These are phyloP conservation scores for Botrytis byssoidea DNA, from an alignment of 2,329 filamentous ascomycete species.

Conservation along the genomic window DNA sequence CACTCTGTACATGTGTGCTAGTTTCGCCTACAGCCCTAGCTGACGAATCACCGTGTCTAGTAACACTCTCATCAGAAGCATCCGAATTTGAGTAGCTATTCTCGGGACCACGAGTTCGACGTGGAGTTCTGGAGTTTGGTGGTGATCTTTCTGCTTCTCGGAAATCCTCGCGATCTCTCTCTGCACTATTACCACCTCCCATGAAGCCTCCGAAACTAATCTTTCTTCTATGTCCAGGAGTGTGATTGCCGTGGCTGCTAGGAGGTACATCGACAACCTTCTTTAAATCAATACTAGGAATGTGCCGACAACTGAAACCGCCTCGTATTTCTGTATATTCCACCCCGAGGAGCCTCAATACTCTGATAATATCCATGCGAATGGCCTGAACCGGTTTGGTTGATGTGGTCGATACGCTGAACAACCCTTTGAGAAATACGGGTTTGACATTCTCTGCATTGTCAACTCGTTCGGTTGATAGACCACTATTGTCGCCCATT, in stretches of 20 bases:
- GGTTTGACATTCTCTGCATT: slow-evolving; percentile 84
- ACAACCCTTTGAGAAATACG: slow-evolving; percentile 92
- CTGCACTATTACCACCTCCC: slow-evolving; percentile 47
- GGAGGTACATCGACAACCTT: slow-evolving; percentile 62
- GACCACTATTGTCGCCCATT: slow-evolving; percentile 59
- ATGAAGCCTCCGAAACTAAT: slow-evolving; percentile 80
- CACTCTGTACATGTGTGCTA: slow-evolving; percentile 85
- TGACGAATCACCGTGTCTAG: slow-evolving; percentile 51
- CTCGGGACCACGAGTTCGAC: slow-evolving; percentile 49
- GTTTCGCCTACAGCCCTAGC: slow-evolving; percentile 76
- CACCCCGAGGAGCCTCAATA: slow-evolving; percentile 83
- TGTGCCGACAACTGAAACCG: slow-evolving; percentile 85
- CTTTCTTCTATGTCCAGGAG: slow-evolving; percentile 65
- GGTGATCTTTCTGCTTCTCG: slow-evolving; percentile 57
- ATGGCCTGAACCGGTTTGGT: slow-evolving; percentile 86
- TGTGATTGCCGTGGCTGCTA: slow-evolving; percentile 52
- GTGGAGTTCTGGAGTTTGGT: slow-evolving; percentile 48
- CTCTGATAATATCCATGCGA: slow-evolving; percentile 83
- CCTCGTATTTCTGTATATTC: slow-evolving; percentile 90
- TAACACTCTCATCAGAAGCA: slow-evolving; percentile 73
- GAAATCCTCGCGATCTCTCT: slow-evolving; percentile 70
- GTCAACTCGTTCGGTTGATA: slow-evolving; percentile 60
- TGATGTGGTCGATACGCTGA: slow-evolving; percentile 95
- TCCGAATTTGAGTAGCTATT: slow-evolving; percentile 85
- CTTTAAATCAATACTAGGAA: slow-evolving; percentile 84